Evolutionary conservation across 129 eudicot species (phyloP).

Genomic region (Arctium minus): DNA sequence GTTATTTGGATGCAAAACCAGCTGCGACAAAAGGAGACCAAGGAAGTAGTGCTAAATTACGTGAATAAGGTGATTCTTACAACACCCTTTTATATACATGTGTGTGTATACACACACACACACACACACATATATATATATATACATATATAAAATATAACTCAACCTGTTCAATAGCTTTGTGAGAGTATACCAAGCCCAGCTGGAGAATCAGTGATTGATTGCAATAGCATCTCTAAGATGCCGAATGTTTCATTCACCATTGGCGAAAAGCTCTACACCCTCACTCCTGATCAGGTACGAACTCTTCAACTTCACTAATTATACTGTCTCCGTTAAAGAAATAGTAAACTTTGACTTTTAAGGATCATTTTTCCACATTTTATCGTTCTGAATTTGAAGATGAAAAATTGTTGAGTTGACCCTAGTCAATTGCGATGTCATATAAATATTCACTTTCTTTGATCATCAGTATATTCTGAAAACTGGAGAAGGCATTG

Average conservation of each 20-base stretch:
- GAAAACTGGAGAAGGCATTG: slow-evolving; percentile 63
- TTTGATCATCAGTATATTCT: slow-evolving; percentile 63
- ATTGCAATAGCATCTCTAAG: slow-evolving; percentile 49
- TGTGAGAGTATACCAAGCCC: slow-evolving; percentile 90
- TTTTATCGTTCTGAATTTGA: not conserved
- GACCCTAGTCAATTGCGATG: not conserved
- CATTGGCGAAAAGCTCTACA: slow-evolving; percentile 59
- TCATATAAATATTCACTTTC: not conserved
- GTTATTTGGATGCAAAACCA: slow-evolving; percentile 83
- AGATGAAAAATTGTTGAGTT: not conserved
- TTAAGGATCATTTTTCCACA: not conserved
- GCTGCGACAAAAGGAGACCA: slow-evolving; percentile 49
- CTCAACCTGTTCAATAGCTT: slow-evolving; percentile 42
- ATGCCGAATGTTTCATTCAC: slow-evolving; percentile 78
- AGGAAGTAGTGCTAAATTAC: slow-evolving; percentile 58
- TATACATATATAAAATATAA: not conserved
- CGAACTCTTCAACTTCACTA: slow-evolving; percentile 1
- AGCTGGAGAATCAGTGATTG: slow-evolving; percentile 72
- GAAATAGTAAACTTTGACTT: not conserved
- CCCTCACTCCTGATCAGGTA: slow-evolving; percentile 88
- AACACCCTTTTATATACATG: not conserved
- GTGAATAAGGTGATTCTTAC: slow-evolving; percentile 56
- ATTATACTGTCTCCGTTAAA: not conserved
- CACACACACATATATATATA: not conserved
- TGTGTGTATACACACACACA: not conserved